These are phyloP conservation scores for Scutellaria galericulata DNA, from an alignment of 257 asterid species.

Conservation along the genomic window DNA sequence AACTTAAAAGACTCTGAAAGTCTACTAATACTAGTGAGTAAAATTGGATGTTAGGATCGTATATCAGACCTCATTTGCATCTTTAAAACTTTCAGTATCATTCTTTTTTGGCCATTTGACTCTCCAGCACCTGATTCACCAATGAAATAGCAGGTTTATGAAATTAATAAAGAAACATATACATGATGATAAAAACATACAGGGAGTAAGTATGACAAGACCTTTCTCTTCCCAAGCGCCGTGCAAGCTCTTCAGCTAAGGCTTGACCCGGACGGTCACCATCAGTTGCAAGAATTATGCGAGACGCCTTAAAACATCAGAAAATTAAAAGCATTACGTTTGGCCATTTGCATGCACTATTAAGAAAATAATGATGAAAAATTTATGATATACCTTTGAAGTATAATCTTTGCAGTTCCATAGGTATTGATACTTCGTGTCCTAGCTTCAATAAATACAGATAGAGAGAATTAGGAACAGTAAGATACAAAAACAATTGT, in stretches of 20 bases:
- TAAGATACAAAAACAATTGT: constrained; percentile 28
- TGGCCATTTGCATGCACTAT: constrained; percentile 30
- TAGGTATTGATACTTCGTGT: constrained; percentile 82
- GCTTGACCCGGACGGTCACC: constrained; percentile 96
- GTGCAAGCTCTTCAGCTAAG: constrained; percentile 97
- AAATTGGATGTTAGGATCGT: constrained; percentile 21
- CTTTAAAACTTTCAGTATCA: constrained; percentile 65
- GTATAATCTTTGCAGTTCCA: constrained; percentile 95
- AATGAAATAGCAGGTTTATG: constrained; percentile 29
- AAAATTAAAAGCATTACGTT: constrained; percentile 35
- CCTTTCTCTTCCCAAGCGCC: constrained; percentile 98
- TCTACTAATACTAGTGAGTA: background rate
- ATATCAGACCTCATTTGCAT: constrained; percentile 88
- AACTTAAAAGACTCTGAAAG: no score
- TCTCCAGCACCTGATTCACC: constrained; percentile 89
- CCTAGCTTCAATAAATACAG: constrained; percentile 74
- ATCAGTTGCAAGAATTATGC: constrained; percentile 97
- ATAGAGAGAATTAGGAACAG: constrained; percentile 50
- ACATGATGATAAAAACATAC: constrained; percentile 8
- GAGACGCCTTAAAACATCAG: constrained; percentile 69
- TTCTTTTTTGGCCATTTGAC: constrained; percentile 91
- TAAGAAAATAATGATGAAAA: constrained; percentile 1
- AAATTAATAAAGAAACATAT: constrained; percentile 16
- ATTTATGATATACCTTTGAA: constrained; percentile 57
- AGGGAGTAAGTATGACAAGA: constrained; percentile 33